Conservation (phyloP, 1,139 yeast genomes). For the Suhomyces bribrorum region DNA sequence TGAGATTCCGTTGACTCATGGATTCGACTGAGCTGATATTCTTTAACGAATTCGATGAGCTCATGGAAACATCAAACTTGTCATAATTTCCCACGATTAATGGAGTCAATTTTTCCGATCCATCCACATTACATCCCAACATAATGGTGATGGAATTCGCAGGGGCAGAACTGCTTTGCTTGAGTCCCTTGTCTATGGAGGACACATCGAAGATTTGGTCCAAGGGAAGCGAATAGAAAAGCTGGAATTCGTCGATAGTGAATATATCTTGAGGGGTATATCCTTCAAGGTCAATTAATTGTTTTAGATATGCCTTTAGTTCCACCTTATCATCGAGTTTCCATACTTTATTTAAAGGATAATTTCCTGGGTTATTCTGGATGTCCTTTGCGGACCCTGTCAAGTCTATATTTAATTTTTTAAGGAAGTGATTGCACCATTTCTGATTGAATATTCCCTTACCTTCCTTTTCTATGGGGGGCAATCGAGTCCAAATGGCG, state of each 20-base stretch:
- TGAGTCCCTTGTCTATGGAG: constrained; percentile 47
- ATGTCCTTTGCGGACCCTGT: constrained; percentile 49
- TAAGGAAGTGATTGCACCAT: constrained; percentile 63
- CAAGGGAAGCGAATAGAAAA: constrained; percentile 61
- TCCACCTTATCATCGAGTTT: constrained; percentile 57
- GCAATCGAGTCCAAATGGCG: constrained; percentile 63
- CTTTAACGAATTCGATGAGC: constrained; percentile 35
- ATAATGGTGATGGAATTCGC: constrained; percentile 60
- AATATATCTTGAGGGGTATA: constrained; percentile 57
- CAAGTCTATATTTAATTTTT: constrained; percentile 55
- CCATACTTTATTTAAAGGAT: constrained; percentile 60
- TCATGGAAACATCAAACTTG: constrained; percentile 47
- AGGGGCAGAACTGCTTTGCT: constrained; percentile 44
- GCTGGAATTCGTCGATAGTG: constrained; percentile 61
- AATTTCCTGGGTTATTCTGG: constrained; percentile 29
- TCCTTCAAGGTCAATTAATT: constrained; percentile 31
- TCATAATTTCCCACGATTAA: constrained; percentile 63
- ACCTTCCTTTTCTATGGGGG: constrained; percentile 56
- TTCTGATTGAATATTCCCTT: constrained; percentile 64
- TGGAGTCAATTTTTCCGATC: constrained; percentile 62
- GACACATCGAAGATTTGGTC: constrained; percentile 58
- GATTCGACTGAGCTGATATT: constrained; percentile 16
- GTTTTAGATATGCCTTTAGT: constrained; percentile 36
- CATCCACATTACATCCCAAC: constrained; percentile 65
- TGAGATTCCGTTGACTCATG: constrained; percentile 27